phyloP scores from a whole-genome alignment of 768 basidiomycete species.

The Lentinus tigrinus region DNA sequence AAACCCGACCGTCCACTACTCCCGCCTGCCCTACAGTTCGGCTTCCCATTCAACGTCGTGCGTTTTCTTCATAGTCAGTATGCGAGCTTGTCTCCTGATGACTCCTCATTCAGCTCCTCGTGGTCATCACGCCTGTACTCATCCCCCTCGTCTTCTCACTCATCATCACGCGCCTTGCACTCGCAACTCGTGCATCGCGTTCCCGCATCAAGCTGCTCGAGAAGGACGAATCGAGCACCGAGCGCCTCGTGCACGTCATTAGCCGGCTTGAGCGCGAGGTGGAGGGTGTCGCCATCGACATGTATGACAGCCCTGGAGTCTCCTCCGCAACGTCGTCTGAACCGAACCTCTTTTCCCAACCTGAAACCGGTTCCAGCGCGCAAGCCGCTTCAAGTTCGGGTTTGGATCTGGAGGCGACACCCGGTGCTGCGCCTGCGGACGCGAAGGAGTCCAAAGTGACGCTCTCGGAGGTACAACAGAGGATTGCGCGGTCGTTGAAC shows the following conservation, averaged over 20 bases:
- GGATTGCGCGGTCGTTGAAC: constrained; percentile 61
- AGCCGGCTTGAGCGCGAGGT: constrained; percentile 58
- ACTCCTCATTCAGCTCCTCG: constrained; percentile 42
- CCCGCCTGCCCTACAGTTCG: constrained; percentile 56
- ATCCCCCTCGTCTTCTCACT: constrained; percentile 58
- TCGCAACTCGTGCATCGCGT: constrained; percentile 59
- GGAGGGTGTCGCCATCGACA: constrained; percentile 59
- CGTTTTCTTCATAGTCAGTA: constrained; percentile 23
- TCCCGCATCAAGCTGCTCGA: constrained; percentile 67
- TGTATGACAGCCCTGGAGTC: constrained; percentile 40
- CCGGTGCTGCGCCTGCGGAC: neutral
- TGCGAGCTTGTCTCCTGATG: neutral
- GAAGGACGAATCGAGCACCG: constrained; percentile 43
- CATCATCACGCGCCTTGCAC: constrained; percentile 52
- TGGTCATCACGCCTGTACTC: constrained; percentile 59
- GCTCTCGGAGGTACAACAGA: constrained; percentile 46
- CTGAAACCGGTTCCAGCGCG: neutral
- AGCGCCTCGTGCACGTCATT: constrained; percentile 57
- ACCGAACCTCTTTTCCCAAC: neutral
- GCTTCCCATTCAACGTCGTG: constrained; percentile 74
- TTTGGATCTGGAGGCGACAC: too few species aligned
- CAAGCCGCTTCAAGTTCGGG: neutral
- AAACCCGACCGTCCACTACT: constrained; percentile 44
- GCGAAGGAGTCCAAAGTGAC: constrained; percentile 7
- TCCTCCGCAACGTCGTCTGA: neutral